Conservation (phyloP, 2,329 filamentous ascomycete genomes). For the Neopestalotiopsis rosae region DNA sequence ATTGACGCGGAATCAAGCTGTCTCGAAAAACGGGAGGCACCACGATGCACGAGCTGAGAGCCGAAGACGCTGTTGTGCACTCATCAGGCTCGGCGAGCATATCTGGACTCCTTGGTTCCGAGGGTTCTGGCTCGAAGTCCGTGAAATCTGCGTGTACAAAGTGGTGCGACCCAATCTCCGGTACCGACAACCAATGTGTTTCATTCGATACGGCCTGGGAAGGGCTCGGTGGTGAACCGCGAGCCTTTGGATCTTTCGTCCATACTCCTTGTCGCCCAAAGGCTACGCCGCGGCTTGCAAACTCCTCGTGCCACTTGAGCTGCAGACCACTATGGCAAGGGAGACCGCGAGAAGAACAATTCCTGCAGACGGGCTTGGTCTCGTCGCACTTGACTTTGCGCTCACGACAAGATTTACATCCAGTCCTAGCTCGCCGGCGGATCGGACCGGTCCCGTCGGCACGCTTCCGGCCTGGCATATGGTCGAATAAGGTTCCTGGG, state of each 20-base stretch:
- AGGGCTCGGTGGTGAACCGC: conserved; percentile 19
- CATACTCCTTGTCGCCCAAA: conserved; percentile 48
- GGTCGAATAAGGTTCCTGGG: not conserved
- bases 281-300: conserved; percentile 43
- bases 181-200: conserved; percentile 20
- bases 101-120: not conserved
- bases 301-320: conserved; percentile 39
- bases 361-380: conserved; percentile 13
- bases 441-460: conserved; percentile 1
- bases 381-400: conserved; percentile 17
- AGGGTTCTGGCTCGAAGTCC: not conserved
- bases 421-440: conserved; percentile 12
- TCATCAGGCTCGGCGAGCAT: not conserved
- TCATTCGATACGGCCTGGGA: conserved; percentile 23
- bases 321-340: conserved; percentile 19
- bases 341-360: conserved; percentile 14
- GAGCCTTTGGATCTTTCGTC: conserved; percentile 29
- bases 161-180: conserved; percentile 21
- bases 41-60: not conserved
- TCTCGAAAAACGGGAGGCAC: not conserved
- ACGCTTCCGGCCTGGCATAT: conserved; percentile 18
- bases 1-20: not conserved
- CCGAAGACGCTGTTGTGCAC: not conserved
- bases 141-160: conserved; percentile 19
- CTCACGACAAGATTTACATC: conserved; percentile 11